Base-by-base conservation (phyloP, 768 basidiomycete species). In the Collybia sordida region DNA sequence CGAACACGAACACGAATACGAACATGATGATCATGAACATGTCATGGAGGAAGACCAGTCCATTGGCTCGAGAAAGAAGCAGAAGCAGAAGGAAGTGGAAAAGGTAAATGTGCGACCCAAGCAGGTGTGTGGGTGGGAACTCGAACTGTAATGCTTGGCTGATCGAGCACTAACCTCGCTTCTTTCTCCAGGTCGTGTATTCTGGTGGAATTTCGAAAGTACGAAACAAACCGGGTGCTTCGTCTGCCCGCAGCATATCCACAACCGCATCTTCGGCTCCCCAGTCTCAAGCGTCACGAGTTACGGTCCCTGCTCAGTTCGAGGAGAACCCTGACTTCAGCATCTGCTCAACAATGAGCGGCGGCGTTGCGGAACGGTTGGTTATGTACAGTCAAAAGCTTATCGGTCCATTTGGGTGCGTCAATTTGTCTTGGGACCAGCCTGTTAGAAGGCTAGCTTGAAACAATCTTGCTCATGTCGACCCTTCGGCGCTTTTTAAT, bases 381-480 rank as follows among this genome's bases (percentile, higher is more conserved):
- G 63, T 83, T 58, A 71, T 71, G 53, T 79, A 77, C 52, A 73
- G 76, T 49, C 71, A 81, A 62, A 70, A 69, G 47, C 49, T 79
- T 52, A 71, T 74, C 54, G 63, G 59, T 59, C 67, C 73, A 51
- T 71, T 72, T 56, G 64, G 72, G 78, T 80, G 65, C 47, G 79
- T 73, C 63, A 50, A 59, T 60, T 50, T 62, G 50, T 55, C 55
- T 19, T 40, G 35, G 23, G 31, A 49, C 24, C 39, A 54, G 38
- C 21, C 24, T 37, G 25, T 31, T 37, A 9, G 23, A 18, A 24
- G 14, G 19, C 18, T 49, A n/a, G 6, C 31, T 22, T 45, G 21
- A 25, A 31, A 31, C 25, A 31, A 31, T 31, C 31, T 14, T 31
- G 31, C 9, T 24, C 41, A 24, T 41, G 38, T 54, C 45, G 42